Evolutionary conservation across 1,284 basidiomycete genomes (phyloP).

Genomic region (Salmacisia buchloeana): DNA sequence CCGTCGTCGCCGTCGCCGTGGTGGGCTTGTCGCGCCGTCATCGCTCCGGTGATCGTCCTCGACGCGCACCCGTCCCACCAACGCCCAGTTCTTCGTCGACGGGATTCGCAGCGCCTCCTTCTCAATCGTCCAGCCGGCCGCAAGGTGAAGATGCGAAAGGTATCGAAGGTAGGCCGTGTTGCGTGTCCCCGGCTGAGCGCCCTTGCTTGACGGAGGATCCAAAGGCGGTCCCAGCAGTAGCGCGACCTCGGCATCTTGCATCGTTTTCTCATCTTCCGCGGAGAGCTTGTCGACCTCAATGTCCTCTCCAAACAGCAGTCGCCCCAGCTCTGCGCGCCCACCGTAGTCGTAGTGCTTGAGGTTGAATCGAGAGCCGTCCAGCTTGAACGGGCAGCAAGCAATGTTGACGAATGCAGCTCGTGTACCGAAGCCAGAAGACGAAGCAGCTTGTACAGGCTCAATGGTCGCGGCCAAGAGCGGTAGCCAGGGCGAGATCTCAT

Average conservation of each 20-base stretch:
- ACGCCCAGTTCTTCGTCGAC: constrained; percentile 84
- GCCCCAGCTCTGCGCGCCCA: neutral
- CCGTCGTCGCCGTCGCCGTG: too few species aligned
- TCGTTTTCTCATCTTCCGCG: neutral
- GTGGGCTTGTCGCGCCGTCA: too few species aligned
- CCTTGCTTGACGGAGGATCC: neutral
- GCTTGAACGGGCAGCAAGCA: constrained; percentile 69
- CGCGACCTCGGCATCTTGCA: constrained; percentile 25
- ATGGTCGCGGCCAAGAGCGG: constrained; percentile 45
- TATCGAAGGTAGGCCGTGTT: constrained; percentile 50
- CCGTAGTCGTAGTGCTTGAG: neutral
- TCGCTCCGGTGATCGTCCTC: constrained; percentile 34
- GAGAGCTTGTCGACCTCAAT: constrained; percentile 19
- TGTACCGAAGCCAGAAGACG: neutral
- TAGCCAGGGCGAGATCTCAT: constrained; percentile 70
- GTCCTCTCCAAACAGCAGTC: constrained; percentile 48
- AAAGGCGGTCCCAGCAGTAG: constrained; percentile 20
- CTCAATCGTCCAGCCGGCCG: constrained; percentile 80
- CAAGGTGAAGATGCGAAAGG: constrained; percentile 43
- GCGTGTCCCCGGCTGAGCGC: constrained; percentile 62
- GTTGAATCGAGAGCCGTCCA: constrained; percentile 44
- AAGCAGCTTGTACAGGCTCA: constrained; percentile 57
- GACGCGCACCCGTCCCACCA: constrained; percentile 62
- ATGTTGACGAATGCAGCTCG: constrained; percentile 66
- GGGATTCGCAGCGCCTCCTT: constrained; percentile 81